phyloP scores from a whole-genome alignment of 306 rosid genomes.

The Begonia loranthoides region DNA sequence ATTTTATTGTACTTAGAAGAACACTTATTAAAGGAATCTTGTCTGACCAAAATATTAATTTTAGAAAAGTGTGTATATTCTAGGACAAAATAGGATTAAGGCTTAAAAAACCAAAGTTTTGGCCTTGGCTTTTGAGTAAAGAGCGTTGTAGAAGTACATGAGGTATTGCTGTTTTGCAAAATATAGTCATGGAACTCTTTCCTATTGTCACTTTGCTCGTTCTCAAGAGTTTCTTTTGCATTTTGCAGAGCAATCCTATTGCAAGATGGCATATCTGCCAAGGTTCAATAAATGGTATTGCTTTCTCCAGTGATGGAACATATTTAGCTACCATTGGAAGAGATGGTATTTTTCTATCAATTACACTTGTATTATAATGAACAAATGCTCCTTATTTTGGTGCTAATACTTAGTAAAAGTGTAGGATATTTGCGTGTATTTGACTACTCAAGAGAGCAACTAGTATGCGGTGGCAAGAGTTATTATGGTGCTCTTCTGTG shows the following conservation, averaged over 20 bases:
- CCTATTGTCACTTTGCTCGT: no score
- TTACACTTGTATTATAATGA: background rate
- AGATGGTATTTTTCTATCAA: conserved; percentile 50
- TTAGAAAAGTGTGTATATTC: no score
- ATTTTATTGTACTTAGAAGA: no score
- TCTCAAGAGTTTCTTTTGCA: no score
- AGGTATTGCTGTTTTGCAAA: no score
- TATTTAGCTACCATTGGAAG: conserved; percentile 84
- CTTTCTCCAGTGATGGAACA: conserved; percentile 77
- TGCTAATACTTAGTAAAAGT: conserved; percentile 16
- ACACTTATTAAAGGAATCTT: no score
- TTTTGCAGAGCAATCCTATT: conserved; percentile 75
- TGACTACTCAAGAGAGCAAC: conserved; percentile 79
- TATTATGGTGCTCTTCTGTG: conserved; percentile 94
- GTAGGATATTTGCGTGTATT: conserved; percentile 89
- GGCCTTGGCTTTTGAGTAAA: no score
- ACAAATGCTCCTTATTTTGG: conserved; percentile 1
- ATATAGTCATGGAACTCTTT: no score
- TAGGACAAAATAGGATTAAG: no score
- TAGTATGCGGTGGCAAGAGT: conserved; percentile 91
- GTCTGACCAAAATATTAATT: no score
- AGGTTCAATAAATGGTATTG: conserved; percentile 67
- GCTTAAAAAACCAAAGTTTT: no score
- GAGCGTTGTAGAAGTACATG: no score
- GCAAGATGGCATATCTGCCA: conserved; percentile 99